Base-by-base conservation (phyloP, 2,329 filamentous ascomycete species). In the Neurospora crassa region DNA sequence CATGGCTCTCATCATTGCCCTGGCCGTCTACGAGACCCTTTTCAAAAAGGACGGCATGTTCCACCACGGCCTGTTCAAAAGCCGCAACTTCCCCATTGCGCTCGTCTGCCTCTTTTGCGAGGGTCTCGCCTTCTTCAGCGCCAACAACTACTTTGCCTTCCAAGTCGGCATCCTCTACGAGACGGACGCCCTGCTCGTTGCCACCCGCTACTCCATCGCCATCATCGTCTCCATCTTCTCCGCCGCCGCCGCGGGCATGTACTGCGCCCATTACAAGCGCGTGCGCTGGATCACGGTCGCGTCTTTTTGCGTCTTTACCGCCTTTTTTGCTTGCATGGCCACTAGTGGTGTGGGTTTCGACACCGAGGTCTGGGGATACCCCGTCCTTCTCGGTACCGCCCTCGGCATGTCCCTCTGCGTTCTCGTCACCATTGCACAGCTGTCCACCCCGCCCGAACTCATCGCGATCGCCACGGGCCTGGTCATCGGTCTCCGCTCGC, bases 91-190 rank as follows among this genome's bases (percentile, higher is more conserved):
- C 70, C 43, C 78, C n/a, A 78, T 83, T 70, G 76, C 78, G 0
- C 72, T 81, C 0, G 53, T 78, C 14, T 80, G 78, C 53, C 75
- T 82, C 24, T 82, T 82, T 59, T 77, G 76, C 16, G 81, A 82
- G 70, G 81, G 81, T 16, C 68, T 82, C 1, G 78, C 77, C 16
- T 82, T 82, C 70, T 81, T 82, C 69, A 79, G 79, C 0, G 79
- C 78, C 14, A 83, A 82, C 74, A 80, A 78, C 71, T 83, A 83
- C 74, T 82, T 82, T 53, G 78, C 80, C n/a, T 82, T 80, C 70
- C 76, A 83, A 75, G 77, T 77, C 41, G 74, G 74, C 40, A 73
- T 81, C 0, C 72, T 82, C 10, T 82, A 82, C 71, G 80, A 82
- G 71, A 75, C 76, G 0, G 80, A 82, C 71, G 69, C 76, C 6